These are phyloP conservation scores for Ophiostoma tasmaniense DNA, from an alignment of 2,329 filamentous ascomycete species.

Conservation along the genomic window DNA sequence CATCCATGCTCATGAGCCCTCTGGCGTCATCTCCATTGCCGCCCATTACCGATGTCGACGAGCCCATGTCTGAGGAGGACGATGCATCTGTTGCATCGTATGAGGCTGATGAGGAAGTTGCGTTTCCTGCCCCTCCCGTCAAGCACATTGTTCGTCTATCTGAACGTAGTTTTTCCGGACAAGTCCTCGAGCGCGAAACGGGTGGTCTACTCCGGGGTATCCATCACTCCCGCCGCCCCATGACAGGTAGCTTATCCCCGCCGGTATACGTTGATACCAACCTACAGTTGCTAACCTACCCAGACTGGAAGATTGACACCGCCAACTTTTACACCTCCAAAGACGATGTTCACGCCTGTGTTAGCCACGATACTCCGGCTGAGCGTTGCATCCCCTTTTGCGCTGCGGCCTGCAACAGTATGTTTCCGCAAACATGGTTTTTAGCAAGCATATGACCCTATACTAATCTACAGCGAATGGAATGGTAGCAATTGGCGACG, in stretches of 20 bases:
- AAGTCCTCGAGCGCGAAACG: constrained; percentile 32
- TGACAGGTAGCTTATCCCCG: constrained; percentile 22
- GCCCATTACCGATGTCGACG: constrained; percentile 23
- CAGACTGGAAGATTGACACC: constrained; percentile 36
- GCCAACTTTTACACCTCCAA: constrained; percentile 34
- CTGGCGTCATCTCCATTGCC: constrained; percentile 29
- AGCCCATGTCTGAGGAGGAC: constrained; percentile 27
- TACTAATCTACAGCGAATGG: constrained; percentile 24
- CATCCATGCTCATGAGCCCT: constrained; percentile 30
- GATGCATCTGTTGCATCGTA: constrained; percentile 22
- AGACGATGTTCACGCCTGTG: constrained; percentile 31
- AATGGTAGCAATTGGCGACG: constrained; percentile 46
- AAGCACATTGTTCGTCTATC: constrained; percentile 22
- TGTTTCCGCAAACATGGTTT: not conserved
- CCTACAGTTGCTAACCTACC: not conserved
- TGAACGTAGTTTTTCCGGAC: constrained; percentile 31
- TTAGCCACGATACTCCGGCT: constrained; percentile 30
- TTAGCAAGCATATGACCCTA: not conserved
- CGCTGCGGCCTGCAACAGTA: constrained; percentile 33
- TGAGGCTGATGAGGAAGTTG: constrained; percentile 27
- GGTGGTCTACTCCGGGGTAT: constrained; percentile 29
- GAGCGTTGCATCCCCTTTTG: constrained; percentile 36
- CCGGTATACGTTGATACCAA: not conserved
- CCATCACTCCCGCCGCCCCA: constrained; percentile 30
- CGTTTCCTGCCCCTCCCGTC: not conserved